A percentile compares a stretch with the other conserved stretches of the same genome.
phyloP scores from a whole-genome alignment of 352 stramenopile genomes.

The Pythium periplocum region DNA sequence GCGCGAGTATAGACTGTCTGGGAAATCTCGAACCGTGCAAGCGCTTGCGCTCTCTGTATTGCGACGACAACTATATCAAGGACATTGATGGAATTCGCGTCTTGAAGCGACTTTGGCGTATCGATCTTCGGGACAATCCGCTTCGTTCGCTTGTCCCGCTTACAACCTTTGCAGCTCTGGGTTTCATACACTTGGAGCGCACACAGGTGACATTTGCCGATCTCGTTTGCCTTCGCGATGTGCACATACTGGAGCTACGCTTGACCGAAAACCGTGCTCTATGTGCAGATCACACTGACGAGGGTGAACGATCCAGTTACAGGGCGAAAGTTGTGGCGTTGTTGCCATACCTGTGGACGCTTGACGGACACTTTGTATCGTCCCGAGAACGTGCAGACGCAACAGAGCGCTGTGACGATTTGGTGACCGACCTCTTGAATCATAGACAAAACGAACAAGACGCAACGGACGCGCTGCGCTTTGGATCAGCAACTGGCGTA shows the following conservation, averaged over 20 bases:
- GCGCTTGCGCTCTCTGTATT: slow-evolving; percentile 46
- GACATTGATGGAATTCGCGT: slow-evolving; percentile 31
- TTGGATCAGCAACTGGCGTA: slow-evolving; percentile 31
- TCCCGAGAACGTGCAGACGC: slow-evolving; percentile 30
- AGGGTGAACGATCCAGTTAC: slow-evolving; percentile 14
- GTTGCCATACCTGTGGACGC: slow-evolving; percentile 49
- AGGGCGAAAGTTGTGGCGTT: slow-evolving; percentile 40
- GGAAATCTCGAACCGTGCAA: slow-evolving; percentile 38
- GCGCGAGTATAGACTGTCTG: slow-evolving; percentile 42
- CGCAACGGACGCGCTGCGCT: slow-evolving; percentile 6
- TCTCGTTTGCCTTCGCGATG: slow-evolving; percentile 45
- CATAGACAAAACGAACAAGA: background rate
- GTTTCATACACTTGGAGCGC: slow-evolving; percentile 49
- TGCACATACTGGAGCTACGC: slow-evolving; percentile 50
- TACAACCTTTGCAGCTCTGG: slow-evolving; percentile 39
- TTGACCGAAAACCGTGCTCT: slow-evolving; percentile 33
- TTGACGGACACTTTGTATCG: slow-evolving; percentile 57
- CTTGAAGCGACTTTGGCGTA: slow-evolving; percentile 39
- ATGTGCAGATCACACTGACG: slow-evolving; percentile 2
- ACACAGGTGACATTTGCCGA: slow-evolving; percentile 44
- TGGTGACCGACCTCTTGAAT: slow-evolving; percentile 23
- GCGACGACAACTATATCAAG: slow-evolving; percentile 39
- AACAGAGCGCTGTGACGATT: slow-evolving; percentile 32
- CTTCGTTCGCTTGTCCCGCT: slow-evolving; percentile 34
- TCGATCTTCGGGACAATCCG: slow-evolving; percentile 49